These are phyloP conservation scores for Pistacia integerrima DNA, from an alignment of 345 rosid species.

Conservation along the genomic window DNA sequence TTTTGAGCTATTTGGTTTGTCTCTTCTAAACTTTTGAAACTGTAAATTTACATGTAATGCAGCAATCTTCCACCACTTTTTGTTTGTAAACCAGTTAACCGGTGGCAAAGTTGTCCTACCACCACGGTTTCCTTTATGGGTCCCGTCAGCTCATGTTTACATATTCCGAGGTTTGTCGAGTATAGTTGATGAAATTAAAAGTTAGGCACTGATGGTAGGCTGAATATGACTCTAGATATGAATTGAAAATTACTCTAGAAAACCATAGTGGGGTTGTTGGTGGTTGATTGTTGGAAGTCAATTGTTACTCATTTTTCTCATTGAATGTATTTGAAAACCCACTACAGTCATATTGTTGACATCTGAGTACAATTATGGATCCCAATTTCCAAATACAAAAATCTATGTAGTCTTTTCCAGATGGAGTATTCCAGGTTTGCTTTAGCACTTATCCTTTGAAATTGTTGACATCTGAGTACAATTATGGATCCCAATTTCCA, in stretches of 20 bases:
- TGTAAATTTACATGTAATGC: neutral
- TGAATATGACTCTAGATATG: neutral
- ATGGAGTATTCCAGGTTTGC: too few species aligned
- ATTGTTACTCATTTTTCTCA: neutral
- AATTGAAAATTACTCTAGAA: neutral
- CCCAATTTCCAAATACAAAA: too few species aligned
- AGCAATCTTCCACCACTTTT: neutral
- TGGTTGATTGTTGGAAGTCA: neutral
- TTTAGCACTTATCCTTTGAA: too few species aligned
- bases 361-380: too few species aligned
- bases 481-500: too few species aligned
- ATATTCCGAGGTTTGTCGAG: neutral
- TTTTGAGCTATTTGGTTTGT: neutral
- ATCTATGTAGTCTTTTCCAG: too few species aligned
- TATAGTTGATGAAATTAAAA: conserved; percentile 6
- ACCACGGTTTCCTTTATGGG: neutral
- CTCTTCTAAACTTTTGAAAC: neutral
- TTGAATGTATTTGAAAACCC: neutral
- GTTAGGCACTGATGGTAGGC: neutral
- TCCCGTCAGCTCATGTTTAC: neutral
- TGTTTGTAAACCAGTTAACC: neutral
- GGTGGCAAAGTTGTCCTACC: neutral
- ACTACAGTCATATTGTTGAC: neutral
- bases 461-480: neutral
- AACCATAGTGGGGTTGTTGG: neutral